Evolutionary conservation across 495 filamentous ascomycete genomes (phyloP), one percentile per base, ranked within the genome.

Genomic region (Podospora australis): DNA sequence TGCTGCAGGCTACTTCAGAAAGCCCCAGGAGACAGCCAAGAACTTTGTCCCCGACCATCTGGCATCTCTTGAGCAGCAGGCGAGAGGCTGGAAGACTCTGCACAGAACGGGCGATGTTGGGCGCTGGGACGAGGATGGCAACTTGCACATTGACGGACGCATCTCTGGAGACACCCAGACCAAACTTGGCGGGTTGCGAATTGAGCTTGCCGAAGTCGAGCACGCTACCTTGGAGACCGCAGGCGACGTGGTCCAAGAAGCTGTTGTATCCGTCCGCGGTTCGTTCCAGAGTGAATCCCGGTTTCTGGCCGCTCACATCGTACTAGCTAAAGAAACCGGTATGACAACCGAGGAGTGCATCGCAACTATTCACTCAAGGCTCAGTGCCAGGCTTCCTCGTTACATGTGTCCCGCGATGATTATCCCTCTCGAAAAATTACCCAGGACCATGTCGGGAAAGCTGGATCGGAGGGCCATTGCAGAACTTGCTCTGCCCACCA

Each of bases 121-220:
- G 1, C 54, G 49, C 9, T 39, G 70, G 2, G 39, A 30, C 4
- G 13, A 35, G 0, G 70, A 74, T 42, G 78, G 77, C 0, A 11
- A 47, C 0, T 26, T 80, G 1, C 30, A 67, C 0, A 53, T 73
- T 23, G 36, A 60, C 1, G 65, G 67, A 1, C 68, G 78, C 1
- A 66, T 76, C 6, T 50, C 46, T 0, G 74, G 73, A 16, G 38
- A 40, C 47, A 56, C 0, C 6, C 72, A 77, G 49, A 52, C 78
- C 26, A 80, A 82, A 48, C 32, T 82, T 4, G 56, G 70, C 0
- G 78, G 78, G 0, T 42, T 78, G 6, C 72, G 78, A 0, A 68
- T 80, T 7, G 76, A 82, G 4, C 47, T 82, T 0, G 42, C 62
- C 11, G 78, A 81, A 8, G 60, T 80, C 4, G 75, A 78, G 52